phyloP scores from a whole-genome alignment of 1,284 basidiomycete genomes.

The Rhodotorula sp. region DNA sequence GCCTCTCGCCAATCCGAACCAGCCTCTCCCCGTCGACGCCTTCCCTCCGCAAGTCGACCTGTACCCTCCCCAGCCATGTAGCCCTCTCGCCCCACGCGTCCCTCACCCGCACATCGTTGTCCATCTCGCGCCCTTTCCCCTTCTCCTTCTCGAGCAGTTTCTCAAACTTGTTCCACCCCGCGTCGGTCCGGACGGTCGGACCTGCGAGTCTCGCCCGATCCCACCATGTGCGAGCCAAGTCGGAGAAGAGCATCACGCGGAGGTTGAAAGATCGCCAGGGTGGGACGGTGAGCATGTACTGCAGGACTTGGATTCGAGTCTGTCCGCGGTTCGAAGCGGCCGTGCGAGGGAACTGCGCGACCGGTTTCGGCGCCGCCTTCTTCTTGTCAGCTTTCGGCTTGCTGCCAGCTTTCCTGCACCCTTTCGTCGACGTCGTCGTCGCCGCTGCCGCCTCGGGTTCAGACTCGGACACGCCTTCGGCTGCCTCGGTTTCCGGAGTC shows the following conservation, averaged over 20 bases:
- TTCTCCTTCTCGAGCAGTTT: not conserved
- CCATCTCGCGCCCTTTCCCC: not conserved
- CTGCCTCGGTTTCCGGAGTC: not conserved
- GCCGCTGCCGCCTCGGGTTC: not conserved
- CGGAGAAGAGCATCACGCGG: conserved; percentile 25
- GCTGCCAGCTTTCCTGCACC: not conserved
- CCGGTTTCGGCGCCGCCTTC: conserved; percentile 13
- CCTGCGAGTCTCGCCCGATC: conserved; percentile 21
- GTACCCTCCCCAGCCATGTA: conserved; percentile 22
- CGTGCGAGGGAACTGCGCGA: conserved; percentile 34
- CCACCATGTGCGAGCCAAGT: conserved; percentile 29
- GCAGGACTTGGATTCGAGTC: conserved; percentile 45
- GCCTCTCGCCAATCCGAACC: conserved; percentile 45
- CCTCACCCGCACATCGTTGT: not conserved
- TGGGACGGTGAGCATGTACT: conserved; percentile 37
- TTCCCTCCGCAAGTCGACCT: conserved; percentile 52
- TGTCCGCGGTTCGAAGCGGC: conserved; percentile 40
- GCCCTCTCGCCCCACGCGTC: conserved; percentile 33
- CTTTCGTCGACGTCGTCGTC: not conserved
- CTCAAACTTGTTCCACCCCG: conserved; percentile 21
- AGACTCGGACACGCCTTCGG: not conserved
- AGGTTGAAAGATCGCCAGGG: conserved; percentile 37
- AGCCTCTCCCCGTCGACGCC: conserved; percentile 67
- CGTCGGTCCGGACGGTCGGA: conserved; percentile 25
- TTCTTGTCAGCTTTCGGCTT: not conserved